phyloP scores from a whole-genome alignment of 208 protist genomes.

The Wallacemonas sp. region DNA sequence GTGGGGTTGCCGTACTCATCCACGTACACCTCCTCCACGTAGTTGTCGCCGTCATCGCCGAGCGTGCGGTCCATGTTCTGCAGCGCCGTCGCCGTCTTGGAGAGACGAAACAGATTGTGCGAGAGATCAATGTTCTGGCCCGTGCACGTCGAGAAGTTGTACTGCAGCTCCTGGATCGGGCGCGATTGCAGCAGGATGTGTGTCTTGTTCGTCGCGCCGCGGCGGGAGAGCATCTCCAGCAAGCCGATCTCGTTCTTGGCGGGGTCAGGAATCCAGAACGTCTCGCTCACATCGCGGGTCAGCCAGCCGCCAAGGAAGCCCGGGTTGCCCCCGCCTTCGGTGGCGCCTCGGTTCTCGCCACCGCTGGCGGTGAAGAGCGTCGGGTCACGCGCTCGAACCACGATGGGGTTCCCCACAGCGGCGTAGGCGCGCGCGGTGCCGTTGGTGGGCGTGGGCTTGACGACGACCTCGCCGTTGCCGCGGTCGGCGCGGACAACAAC shows the following conservation, averaged over 20 bases:
- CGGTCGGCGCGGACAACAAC: slow-evolving; percentile 60
- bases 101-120: slow-evolving; percentile 75
- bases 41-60: slow-evolving; percentile 28
- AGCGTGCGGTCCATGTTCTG: slow-evolving; percentile 69
- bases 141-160: slow-evolving; percentile 76
- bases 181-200: slow-evolving; percentile 67
- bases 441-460: slow-evolving; percentile 32
- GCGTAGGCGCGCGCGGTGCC: slow-evolving; percentile 44
- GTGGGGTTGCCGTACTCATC: slow-evolving; percentile 17
- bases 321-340: neutral
- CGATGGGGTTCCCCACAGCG: slow-evolving; percentile 59
- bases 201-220: slow-evolving; percentile 50
- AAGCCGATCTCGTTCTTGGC: slow-evolving; percentile 61
- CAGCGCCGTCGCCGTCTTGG: slow-evolving; percentile 75
- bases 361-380: slow-evolving; percentile 21
- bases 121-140: slow-evolving; percentile 77
- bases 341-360: neutral
- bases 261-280: slow-evolving; percentile 74
- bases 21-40: slow-evolving; percentile 20
- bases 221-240: slow-evolving; percentile 61
- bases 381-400: slow-evolving; percentile 52
- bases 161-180: slow-evolving; percentile 67
- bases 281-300: slow-evolving; percentile 40
- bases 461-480: slow-evolving; percentile 29
- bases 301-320: slow-evolving; percentile 24